These are phyloP conservation scores for Desmodesmus armatus DNA, from an alignment of 139 green algal species.

Conservation along the genomic window DNA sequence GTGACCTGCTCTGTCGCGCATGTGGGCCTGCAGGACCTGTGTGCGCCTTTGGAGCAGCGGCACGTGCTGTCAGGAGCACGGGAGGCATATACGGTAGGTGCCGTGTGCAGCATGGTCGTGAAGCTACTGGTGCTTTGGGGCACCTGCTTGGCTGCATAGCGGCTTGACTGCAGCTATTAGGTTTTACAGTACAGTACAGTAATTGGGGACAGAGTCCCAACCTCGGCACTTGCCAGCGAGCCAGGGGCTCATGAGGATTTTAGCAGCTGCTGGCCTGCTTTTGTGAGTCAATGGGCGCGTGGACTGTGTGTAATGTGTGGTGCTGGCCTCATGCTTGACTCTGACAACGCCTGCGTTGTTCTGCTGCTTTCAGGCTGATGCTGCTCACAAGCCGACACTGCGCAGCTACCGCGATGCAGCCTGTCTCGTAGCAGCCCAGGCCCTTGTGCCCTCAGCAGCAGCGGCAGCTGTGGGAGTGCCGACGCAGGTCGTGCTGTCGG, in stretches of 20 bases:
- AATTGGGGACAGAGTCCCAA: no score
- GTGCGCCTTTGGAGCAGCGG: constrained; percentile 32
- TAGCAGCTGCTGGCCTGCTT: no score
- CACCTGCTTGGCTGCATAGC: not conserved
- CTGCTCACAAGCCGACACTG: no score
- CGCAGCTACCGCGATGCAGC: not conserved
- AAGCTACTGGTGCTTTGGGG: not conserved
- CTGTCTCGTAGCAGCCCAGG: not conserved
- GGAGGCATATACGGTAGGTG: not conserved
- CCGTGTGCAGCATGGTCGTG: not conserved
- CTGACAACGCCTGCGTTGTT: no score
- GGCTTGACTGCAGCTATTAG: no score
- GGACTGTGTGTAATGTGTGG: no score
- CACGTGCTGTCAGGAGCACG: constrained; percentile 32
- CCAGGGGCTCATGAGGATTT: no score
- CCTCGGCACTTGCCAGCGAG: no score
- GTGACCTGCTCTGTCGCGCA: constrained; percentile 10
- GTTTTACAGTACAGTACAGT: no score
- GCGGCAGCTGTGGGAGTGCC: not conserved
- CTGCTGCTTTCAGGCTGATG: no score
- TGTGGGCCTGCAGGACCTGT: constrained; percentile 37
- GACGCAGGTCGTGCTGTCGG: not conserved
- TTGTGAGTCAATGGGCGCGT: no score
- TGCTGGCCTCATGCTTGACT: no score
- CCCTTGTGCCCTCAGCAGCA: not conserved